Percentiles rank a stretch among this genome's conserved stretches.
Conservation (phyloP, 306 rosid genomes). For the Begonia fuchsioides region DNA sequence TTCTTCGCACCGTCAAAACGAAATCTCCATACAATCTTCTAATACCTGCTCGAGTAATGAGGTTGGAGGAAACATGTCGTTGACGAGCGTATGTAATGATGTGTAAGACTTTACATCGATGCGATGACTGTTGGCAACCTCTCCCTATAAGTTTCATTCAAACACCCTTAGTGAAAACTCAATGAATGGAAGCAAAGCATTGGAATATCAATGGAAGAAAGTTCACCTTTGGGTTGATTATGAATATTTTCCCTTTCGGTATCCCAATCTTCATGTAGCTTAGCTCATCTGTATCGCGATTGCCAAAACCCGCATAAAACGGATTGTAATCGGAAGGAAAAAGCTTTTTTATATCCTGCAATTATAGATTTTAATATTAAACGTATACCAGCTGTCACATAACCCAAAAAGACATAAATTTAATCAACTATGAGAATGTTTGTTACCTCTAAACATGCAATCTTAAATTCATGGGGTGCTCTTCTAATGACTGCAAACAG, state of each 20-base stretch:
- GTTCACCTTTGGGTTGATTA: constrained; percentile 93
- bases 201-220: constrained; percentile 5
- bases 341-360: constrained; percentile 76
- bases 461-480: constrained; percentile 98
- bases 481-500: constrained; percentile 73
- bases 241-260: constrained; percentile 92
- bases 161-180: constrained; percentile 3
- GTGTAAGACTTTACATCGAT: constrained; percentile 79
- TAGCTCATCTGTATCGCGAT: constrained; percentile 92
- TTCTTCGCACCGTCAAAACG: too few relatives aligned
- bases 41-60: constrained; percentile 77
- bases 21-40: background rate
- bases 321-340: constrained; percentile 92
- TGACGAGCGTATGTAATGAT: constrained; percentile 84
- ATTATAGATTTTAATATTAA: constrained; percentile 2
- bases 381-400: too few relatives aligned
- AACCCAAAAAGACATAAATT: too few relatives aligned
- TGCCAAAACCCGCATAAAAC: constrained; percentile 93
- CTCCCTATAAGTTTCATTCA: constrained; percentile 45
- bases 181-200: background rate
- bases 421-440: too few relatives aligned
- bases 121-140: constrained; percentile 90
- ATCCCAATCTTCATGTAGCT: constrained; percentile 93
- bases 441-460: constrained; percentile 90
- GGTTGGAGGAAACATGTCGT: constrained; percentile 98